Evolutionary conservation across 768 basidiomycete genomes (phyloP), one percentile per base, ranked within the genome.

Genomic region (Hericium rajendrae): DNA sequence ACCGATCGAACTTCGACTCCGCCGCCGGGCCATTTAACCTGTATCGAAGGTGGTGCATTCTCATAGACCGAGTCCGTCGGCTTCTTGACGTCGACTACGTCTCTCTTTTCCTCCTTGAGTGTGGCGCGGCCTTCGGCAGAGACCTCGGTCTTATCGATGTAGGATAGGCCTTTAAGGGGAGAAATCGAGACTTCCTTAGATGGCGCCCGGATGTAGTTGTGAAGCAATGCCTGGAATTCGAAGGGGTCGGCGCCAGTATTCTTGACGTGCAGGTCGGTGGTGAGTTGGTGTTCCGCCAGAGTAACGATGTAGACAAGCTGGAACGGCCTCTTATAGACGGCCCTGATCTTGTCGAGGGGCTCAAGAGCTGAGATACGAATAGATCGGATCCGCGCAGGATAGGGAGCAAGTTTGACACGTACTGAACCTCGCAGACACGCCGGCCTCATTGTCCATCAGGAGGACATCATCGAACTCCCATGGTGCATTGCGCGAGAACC

Each of bases 161-260:
- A 97, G 6, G 58, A 68, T 15, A 84, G 66, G 32, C 84, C 78
- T 64, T 83, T 76, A 38, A 95, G 76, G 6, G 89, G 80, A 8
- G 75, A 74, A 60, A 92, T 75, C 2, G 78, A 69, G n/a, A 83
- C 82, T 3, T 81, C 64, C 58, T 78, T 70, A 15, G 84, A 72
- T 48, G 86, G 82, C 48, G 82, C 81, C 10, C 78, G 79, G 62
- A 97, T 78, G 72, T 99, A 99, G 51, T 82, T 93, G 71, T 99
- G 97, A 55, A 99, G 78, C 48, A 98, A 77, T 1, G 93, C 88
- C 69, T 99, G 97, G 75, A 95, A 98, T 67, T 86, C 83, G 43
- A 97, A 77, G 4, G 66, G 60, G 46, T 79, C 75, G 0, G 73
- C 66, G 3, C 70, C 69, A 15, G 76, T 22, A 66, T 97, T 95